Evolutionary conservation across 305 asterid species (phyloP).

Genomic region (Ruellia speciosa): DNA sequence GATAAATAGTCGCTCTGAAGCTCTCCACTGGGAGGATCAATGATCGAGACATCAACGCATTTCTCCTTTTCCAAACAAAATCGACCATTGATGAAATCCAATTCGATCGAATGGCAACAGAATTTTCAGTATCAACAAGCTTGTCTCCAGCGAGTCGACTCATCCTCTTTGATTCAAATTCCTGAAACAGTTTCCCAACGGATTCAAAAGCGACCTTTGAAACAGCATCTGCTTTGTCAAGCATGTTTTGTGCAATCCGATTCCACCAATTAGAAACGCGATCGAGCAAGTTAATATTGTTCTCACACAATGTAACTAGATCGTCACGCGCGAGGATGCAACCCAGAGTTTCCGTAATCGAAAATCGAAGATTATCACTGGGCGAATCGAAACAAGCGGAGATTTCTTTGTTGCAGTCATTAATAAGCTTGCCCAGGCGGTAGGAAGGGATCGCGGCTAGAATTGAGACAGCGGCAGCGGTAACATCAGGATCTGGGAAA

Average conservation of each 20-base stretch:
- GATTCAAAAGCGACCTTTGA: conserved; percentile 89
- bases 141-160: conserved; percentile 92
- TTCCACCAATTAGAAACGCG: conserved; percentile 91
- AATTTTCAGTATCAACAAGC: conserved; percentile 81
- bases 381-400: conserved; percentile 73
- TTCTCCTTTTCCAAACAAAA: conserved; percentile 77
- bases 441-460: conserved; percentile 81
- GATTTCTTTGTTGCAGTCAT: conserved; percentile 73
- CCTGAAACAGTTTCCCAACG: conserved; percentile 79
- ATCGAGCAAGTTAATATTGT: conserved; percentile 75
- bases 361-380: conserved; percentile 73
- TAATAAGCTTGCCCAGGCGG: conserved; percentile 71
- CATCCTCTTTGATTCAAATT: conserved; percentile 87
- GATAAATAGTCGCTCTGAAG: conserved; percentile 69
- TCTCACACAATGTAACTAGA: conserved; percentile 79
- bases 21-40: conserved; percentile 79
- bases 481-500: conserved; percentile 92
- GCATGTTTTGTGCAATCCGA: conserved; percentile 75
- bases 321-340: conserved; percentile 90
- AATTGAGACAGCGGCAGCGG: conserved; percentile 88
- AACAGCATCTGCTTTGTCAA: conserved; percentile 71
- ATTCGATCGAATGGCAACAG: conserved; percentile 87
- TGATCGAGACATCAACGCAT: conserved; percentile 64
- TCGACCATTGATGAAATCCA: conserved; percentile 89
- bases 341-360: conserved; percentile 85